Evolutionary conservation across 208 protist genomes (phyloP), one percentile per base, ranked within the genome.

Genomic region (Acanthamoeba divionensis): DNA sequence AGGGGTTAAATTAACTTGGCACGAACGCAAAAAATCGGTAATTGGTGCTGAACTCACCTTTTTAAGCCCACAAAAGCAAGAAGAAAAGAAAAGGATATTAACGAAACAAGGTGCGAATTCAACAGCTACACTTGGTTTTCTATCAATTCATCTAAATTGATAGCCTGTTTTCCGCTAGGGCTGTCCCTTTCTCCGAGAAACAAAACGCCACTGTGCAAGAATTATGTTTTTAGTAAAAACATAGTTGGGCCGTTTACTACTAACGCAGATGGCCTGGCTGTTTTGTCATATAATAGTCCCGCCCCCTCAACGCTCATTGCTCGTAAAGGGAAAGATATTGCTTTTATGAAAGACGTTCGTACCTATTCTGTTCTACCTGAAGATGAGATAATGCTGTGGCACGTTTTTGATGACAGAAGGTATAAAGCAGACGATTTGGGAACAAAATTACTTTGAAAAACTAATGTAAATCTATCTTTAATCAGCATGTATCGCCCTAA

Each of bases 401-500:
- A 87, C 41, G 79, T 87, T 10, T 87, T 87, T 69, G 79, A 87
- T 38, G 79, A 87, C 47, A 33, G 79, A 0, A 86, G 77, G 77
- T 55, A 54, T 45, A 31, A 10, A 10, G 15, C 26, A 31, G 36
- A 10, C 9, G 9, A 29, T 69, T 26, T 69, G 26, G 15, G 26
- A n/a, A n/a, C n/a, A n/a, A n/a, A 67, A 21, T n/a, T 12, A 38
- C 24, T 60, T 62, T 15, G 48, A 12, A n/a, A 15, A 71, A 24
- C 36, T 29, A 15, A 13, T 29, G 15, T 13, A 71, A 29, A 29
- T 71, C n/a, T 71, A 36, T 71, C 24, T 60, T 18, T 18, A 24
- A 24, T 12, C 24, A 87, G 79, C 55, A 87, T 87, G 79, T 87
- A 87, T 26, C 79, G 79, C 21, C 79, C 79, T n/a, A 87, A 87